These are phyloP conservation scores for Cicer judaicum DNA, from an alignment of 306 rosid species.

Conservation along the genomic window DNA sequence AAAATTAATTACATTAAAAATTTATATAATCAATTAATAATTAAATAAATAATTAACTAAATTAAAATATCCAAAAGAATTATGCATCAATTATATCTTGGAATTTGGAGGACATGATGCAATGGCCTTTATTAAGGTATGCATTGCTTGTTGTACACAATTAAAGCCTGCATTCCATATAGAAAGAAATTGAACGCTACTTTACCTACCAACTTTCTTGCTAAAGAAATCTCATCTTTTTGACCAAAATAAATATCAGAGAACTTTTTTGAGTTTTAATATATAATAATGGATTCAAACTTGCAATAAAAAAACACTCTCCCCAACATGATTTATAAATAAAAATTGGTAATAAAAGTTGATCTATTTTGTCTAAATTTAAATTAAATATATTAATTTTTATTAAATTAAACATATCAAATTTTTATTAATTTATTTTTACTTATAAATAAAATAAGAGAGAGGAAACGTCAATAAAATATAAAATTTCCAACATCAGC, in stretches of 20 bases:
- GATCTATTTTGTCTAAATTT: too few species aligned
- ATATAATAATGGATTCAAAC: slow-evolving; percentile 35
- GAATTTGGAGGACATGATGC: slow-evolving; percentile 32
- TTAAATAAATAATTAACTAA: too few species aligned
- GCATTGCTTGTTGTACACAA: slow-evolving; percentile 34
- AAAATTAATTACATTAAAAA: too few species aligned
- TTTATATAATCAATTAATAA: too few species aligned
- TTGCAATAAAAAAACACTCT: too few species aligned
- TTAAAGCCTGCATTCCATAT: slow-evolving; percentile 32
- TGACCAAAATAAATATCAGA: slow-evolving; percentile 43
- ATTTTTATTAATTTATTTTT: too few species aligned
- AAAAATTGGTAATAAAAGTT: too few species aligned
- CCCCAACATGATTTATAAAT: too few species aligned
- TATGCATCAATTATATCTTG: background rate
- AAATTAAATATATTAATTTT: too few species aligned
- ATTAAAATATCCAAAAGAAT: background rate
- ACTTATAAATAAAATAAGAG: too few species aligned
- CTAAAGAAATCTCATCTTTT: slow-evolving; percentile 41
- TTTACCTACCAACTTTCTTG: slow-evolving; percentile 10
- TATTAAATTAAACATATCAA: too few species aligned
- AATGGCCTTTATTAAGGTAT: slow-evolving; percentile 11
- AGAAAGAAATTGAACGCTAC: slow-evolving; percentile 36
- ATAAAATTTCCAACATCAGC: background rate
- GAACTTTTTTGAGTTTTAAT: background rate
- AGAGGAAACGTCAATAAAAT: background rate